Base-by-base conservation (phyloP, 768 basidiomycete species). In the Leucosporidium yakuticum region DNA sequence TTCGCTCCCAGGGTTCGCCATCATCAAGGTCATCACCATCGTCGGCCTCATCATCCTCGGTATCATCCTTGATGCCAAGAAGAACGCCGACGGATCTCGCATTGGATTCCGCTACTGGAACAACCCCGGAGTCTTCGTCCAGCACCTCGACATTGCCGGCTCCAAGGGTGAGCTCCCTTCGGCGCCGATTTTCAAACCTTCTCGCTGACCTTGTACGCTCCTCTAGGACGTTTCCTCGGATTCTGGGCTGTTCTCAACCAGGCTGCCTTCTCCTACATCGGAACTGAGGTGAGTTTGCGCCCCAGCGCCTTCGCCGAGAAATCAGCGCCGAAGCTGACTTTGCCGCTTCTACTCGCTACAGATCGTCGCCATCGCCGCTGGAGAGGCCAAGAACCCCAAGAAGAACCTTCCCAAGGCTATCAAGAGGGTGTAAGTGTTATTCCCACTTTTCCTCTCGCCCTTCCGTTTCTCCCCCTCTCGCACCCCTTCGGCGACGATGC, bases 61-160 rank as follows among this genome's bases (percentile, higher is more conserved):
- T 39, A 59, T 59, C 58, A 50, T 61, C 49, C 60, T 61, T 21
- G 23, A 47, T 27, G 36, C 36, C 23, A 25, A 25, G 25, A 17
- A 25, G n/a, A 27, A 54, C 53, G n/a, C 53, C 25, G 53, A 25
- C 12, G 15, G 53, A 8, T 14, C 19, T 25, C 32, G 59, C n/a
- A 71, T 74, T 68, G 80, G 79, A 1, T 79, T 79, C 74, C 62
- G 74, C 29, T 79, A 78, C 75, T 81, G 80, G 80, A 67, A 63
- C 62, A 71, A 94, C 74, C 93, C 93, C 0, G 95, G 94, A 20
- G 87, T 93, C 0, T 91, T 97, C 76, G 86, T 83, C 15, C 90
- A 95, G 69, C 80, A 80, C 76, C 53, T 65, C 23, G 80, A 75
- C 65, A 79, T 81, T 63, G 39, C 29, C 1, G 94, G 94, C 8